These are phyloP conservation scores for Kazachstania sp. DNA, from an alignment of 1,139 yeast genomes.

Conservation along the genomic window DNA sequence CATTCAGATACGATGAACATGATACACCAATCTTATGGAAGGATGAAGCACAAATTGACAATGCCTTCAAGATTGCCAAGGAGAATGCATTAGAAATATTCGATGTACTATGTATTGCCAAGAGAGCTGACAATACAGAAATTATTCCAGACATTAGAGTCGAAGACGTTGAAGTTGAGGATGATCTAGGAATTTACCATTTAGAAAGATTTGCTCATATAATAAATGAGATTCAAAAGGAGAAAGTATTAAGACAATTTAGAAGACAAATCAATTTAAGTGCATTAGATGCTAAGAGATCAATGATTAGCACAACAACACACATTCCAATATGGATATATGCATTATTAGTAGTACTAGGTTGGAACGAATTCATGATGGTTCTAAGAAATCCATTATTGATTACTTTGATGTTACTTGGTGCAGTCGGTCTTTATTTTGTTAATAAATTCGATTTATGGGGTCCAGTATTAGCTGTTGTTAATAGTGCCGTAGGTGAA, in stretches of 20 bases:
- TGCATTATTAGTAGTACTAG: conserved; percentile 60
- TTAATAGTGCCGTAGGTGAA: conserved; percentile 50
- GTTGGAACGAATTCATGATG: conserved; percentile 95
- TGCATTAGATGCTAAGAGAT: conserved; percentile 76
- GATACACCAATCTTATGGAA: conserved; percentile 82
- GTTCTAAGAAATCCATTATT: conserved; percentile 75
- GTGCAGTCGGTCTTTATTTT: conserved; percentile 55
- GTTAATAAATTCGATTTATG: conserved; percentile 65
- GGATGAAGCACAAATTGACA: conserved; percentile 63
- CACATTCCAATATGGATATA: conserved; percentile 81
- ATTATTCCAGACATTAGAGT: conserved; percentile 46
- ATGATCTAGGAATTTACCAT: conserved; percentile 31
- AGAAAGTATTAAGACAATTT: conserved; percentile 50
- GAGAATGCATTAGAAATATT: conserved; percentile 47
- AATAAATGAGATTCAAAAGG: conserved; percentile 49
- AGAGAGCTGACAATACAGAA: conserved; percentile 42
- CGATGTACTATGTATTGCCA: conserved; percentile 54
- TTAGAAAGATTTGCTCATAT: conserved; percentile 46
- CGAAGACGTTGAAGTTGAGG: conserved; percentile 36
- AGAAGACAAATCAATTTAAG: conserved; percentile 72
- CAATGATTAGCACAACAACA: conserved; percentile 59
- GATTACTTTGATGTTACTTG: conserved; percentile 48
- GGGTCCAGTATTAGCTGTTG: conserved; percentile 63
- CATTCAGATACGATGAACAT: conserved; percentile 71
- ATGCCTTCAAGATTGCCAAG: conserved; percentile 52